Evolutionary conservation across 1,284 basidiomycete genomes (phyloP), one percentile per base, ranked within the genome.

Genomic region (Leucoagaricus sp.): DNA sequence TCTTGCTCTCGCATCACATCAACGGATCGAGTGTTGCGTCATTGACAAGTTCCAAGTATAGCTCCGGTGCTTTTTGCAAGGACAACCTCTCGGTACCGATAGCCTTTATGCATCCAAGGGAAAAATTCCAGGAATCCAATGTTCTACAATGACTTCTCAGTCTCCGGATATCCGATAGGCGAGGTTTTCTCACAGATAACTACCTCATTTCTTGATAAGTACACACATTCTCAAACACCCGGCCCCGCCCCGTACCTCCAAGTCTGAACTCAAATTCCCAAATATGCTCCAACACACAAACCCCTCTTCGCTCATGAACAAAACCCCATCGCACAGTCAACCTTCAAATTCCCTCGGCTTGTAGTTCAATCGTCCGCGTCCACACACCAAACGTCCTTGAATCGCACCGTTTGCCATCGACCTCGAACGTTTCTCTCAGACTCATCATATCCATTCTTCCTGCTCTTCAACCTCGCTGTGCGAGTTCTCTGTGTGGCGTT

Each of bases 1-100:
- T 49, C 21, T 38, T 13, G 33, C 12, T 21, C 17, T 33, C 7
- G 31, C 31, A 12, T n/a, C 15, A 7, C 29, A 48, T 48, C 46
- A 48, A 48, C 46, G 46, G 46, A 48, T 48, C 46, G 29, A 5
- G n/a, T 15, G 4, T 33, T 48, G 29, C 46, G 46, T 48, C 46
- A 48, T 48, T 7, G 46, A 48, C 13, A 21, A 31, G 29, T 31
- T 19, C 26, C 15, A 48, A 34, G n/a, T 48, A 31, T 48, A 34
- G 23, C 38, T 8, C n/a, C 15, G 15, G n/a, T 26, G 17, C 28
- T n/a, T 12, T 48, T 34, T 33, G 28, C 19, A 13, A 33, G 29
- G 46, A 3, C 9, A n/a, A 21, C n/a, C n/a, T 31, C 9, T 48
- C n/a, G 15, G 44, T 26, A 26, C 25, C 25, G 13, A 46, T 13